Base-by-base conservation (phyloP, 176 grass and related monocot species). In the Typha latifolia region DNA sequence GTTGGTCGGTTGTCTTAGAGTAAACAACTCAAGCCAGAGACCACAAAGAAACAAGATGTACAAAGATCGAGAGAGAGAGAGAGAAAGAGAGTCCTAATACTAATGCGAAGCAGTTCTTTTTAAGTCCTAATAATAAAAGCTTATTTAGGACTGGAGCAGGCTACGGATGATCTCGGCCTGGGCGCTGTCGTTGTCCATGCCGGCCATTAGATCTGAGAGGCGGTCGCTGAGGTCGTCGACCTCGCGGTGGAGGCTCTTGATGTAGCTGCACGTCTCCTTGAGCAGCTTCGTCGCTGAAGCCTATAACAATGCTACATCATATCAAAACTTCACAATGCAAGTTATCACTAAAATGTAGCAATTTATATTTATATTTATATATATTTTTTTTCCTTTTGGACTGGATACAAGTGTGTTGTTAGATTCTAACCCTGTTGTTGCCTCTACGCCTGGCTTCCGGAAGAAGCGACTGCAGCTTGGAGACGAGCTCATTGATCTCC, bases 221-320 rank as follows among this genome's bases (percentile, higher is more conserved):
- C 90, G 86, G 83, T 90, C 90, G 74, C 90, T 95, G 51, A 96
- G 78, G 79, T 96, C 91, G 63, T 90, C 91, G 14, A 96, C 91
- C 72, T 96, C 91, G 74, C 79, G 83, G 74, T 96, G 86, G 32
- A 96, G 87, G 76, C 84, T 96, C 74, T 95, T 90, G 84, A 95
- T 95, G 83, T 95, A 95, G 90, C 51, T 95, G 72, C 90, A 95
- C 0, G 90, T 95, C 75, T 95, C 90, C 81, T 90, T 95, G 1
- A 95, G 83, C 68, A 95, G 69, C 83, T 95, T 95, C 69, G 85
- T 74, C 53, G 90, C 88, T 18, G 90, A 95, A 12, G 90, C 63
- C 90, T 95, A 80, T 72, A 72, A 72, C n/a, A 61, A 63, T 24
- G 23, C 12, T 68, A 4, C n/a, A 63, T 37, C 4, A 67, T 47